Evolutionary conservation across 2,329 filamentous ascomycete genomes (phyloP).

Genomic region (Aspergillus pseudoglaucus): DNA sequence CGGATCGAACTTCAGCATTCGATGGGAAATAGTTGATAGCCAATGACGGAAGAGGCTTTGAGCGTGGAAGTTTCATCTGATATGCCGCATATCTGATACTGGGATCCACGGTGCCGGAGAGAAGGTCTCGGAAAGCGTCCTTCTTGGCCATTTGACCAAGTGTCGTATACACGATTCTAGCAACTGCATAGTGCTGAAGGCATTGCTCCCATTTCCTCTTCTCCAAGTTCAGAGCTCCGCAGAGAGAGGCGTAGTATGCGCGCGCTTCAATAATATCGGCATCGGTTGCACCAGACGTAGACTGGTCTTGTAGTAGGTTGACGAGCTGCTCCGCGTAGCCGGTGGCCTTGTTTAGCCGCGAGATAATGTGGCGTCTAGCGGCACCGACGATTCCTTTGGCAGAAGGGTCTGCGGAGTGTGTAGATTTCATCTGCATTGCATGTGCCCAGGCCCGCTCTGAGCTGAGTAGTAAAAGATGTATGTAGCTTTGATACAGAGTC

Average conservation of each 20-base stretch:
- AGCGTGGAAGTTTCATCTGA: constrained; percentile 79
- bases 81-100: constrained; percentile 94
- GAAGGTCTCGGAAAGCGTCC: constrained; percentile 77
- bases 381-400: constrained; percentile 69
- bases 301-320: constrained; percentile 56
- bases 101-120: constrained; percentile 81
- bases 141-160: constrained; percentile 59
- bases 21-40: constrained; percentile 71
- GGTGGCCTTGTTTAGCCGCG: constrained; percentile 74
- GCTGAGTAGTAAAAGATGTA: constrained; percentile 72
- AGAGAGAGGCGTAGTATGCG: constrained; percentile 72
- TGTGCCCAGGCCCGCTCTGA: constrained; percentile 92
- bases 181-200: constrained; percentile 66
- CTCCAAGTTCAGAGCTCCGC: constrained; percentile 75
- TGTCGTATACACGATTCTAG: constrained; percentile 75
- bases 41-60: constrained; percentile 71
- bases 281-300: constrained; percentile 58
- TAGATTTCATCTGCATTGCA: constrained; percentile 87
- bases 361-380: constrained; percentile 81
- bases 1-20: constrained; percentile 53
- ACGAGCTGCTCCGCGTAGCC: constrained; percentile 63
- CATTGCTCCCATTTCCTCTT: constrained; percentile 79
- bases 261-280: constrained; percentile 75
- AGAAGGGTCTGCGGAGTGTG: constrained; percentile 67
- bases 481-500: constrained; percentile 50